phyloP scores from a whole-genome alignment of 352 stramenopile species.

The Hyaloperonospora brassicae region DNA sequence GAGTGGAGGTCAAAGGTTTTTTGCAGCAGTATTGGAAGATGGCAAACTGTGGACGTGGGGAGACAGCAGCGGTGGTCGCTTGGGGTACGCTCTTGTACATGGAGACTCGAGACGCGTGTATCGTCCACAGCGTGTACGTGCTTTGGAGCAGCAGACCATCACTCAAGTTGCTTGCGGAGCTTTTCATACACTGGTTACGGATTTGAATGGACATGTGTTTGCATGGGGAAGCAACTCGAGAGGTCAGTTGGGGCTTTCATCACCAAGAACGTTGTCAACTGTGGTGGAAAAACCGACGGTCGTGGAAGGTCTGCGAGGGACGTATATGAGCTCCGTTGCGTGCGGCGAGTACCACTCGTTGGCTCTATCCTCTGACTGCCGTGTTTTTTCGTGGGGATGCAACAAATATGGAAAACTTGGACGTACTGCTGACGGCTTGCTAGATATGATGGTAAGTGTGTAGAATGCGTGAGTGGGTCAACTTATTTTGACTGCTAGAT shows the following conservation, averaged over 20 bases:
- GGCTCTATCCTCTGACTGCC: constrained; percentile 45
- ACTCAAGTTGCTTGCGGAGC: constrained; percentile 55
- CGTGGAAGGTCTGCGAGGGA: constrained; percentile 40
- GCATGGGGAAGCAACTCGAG: constrained; percentile 57
- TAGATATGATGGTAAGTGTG: constrained; percentile 27
- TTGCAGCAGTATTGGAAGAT: constrained; percentile 35
- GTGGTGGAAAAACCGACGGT: constrained; percentile 29
- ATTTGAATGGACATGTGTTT: constrained; percentile 70
- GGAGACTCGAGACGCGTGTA: constrained; percentile 38
- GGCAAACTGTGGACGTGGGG: constrained; percentile 53
- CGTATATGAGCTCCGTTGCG: constrained; percentile 52
- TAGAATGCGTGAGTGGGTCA: not conserved
- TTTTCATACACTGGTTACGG: constrained; percentile 60
- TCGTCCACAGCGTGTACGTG: constrained; percentile 29
- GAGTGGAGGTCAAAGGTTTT: constrained; percentile 48
- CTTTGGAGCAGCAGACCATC: constrained; percentile 32
- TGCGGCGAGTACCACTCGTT: constrained; percentile 74
- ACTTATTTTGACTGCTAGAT: not conserved
- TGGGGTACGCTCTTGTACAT: constrained; percentile 43
- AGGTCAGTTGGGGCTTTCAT: constrained; percentile 43
- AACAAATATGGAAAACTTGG: constrained; percentile 63
- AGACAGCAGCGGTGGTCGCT: constrained; percentile 46
- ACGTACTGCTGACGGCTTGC: constrained; percentile 26
- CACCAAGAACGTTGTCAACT: constrained; percentile 13
- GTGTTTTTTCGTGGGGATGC: constrained; percentile 67